A percentile compares a stretch with the other conserved stretches of the same genome.
phyloP scores from a whole-genome alignment of 2,329 filamentous ascomycete genomes.

The Penicillium aurantiogriseum region DNA sequence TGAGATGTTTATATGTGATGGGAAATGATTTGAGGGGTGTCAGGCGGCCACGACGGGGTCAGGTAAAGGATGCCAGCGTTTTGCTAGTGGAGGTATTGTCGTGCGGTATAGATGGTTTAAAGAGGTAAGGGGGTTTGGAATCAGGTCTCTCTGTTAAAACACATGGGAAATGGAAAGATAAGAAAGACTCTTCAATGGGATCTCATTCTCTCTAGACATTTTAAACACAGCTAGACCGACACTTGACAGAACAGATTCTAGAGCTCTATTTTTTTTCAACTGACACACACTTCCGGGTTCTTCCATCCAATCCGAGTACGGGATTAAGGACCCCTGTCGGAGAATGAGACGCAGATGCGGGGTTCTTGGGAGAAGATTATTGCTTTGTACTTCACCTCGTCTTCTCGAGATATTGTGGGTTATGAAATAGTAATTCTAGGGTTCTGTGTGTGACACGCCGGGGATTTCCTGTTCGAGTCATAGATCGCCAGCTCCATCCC shows the following conservation, averaged over 20 bases:
- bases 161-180: neutral
- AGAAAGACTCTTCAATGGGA: neutral
- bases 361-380: constrained; percentile 9
- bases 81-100: neutral
- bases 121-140: neutral
- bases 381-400: neutral
- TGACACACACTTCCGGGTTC: constrained; percentile 13
- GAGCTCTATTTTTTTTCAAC: neutral
- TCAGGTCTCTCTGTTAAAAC: neutral
- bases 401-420: neutral
- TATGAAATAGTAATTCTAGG: neutral
- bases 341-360: constrained; percentile 15
- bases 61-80: neutral
- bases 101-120: no score
- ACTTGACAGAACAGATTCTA: constrained; percentile 4
- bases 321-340: constrained; percentile 10
- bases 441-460: neutral
- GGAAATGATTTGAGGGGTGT: neutral
- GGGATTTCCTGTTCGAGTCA: neutral
- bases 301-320: constrained; percentile 21
- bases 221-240: constrained; percentile 19
- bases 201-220: constrained; percentile 11
- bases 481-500: neutral
- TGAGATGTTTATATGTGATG: neutral
- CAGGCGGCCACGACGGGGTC: neutral